Percentiles rank a stretch among this genome's conserved stretches.
Evolutionary conservation across 2,329 filamentous ascomycete genomes (phyloP).

Genomic region (Beauveria pseudobassiana): DNA sequence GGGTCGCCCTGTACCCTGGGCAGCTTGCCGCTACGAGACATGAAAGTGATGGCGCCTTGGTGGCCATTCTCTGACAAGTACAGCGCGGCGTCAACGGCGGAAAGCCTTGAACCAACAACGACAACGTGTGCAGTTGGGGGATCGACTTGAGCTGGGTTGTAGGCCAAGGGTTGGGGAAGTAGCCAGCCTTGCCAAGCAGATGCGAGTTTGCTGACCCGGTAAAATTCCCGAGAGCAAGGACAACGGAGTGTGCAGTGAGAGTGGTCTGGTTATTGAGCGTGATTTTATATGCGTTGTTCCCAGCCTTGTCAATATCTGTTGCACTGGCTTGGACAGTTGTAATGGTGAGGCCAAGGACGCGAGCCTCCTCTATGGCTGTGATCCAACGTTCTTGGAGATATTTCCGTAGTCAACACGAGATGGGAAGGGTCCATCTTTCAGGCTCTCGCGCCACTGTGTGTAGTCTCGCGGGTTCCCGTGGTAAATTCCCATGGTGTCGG

Average conservation of each 20-base stretch:
- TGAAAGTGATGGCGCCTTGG: constrained; percentile 9
- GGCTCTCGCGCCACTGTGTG: constrained; percentile 6
- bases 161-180: constrained; percentile 10
- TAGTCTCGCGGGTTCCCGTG: constrained; percentile 8
- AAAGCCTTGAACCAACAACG: constrained; percentile 4
- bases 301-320: neutral
- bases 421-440: constrained; percentile 9
- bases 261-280: neutral
- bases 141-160: constrained; percentile 1
- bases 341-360: neutral
- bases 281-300: neutral
- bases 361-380: neutral
- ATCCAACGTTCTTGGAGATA: constrained; percentile 1
- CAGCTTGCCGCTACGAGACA: constrained; percentile 9
- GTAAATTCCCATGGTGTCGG: constrained; percentile 10
- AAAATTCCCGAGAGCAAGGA: constrained; percentile 10
- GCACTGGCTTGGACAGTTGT: neutral
- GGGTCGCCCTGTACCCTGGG: constrained; percentile 8
- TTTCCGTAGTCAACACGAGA: constrained; percentile 6
- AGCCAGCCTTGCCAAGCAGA: constrained; percentile 2
- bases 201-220: constrained; percentile 1
- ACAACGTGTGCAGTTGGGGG: constrained; percentile 2
- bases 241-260: neutral
- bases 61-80: constrained; percentile 6
- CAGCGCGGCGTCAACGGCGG: constrained; percentile 6